Base-by-base conservation (phyloP, 108 stramenopile genomes). In the Pinguiococcus pyrenoidosus region DNA sequence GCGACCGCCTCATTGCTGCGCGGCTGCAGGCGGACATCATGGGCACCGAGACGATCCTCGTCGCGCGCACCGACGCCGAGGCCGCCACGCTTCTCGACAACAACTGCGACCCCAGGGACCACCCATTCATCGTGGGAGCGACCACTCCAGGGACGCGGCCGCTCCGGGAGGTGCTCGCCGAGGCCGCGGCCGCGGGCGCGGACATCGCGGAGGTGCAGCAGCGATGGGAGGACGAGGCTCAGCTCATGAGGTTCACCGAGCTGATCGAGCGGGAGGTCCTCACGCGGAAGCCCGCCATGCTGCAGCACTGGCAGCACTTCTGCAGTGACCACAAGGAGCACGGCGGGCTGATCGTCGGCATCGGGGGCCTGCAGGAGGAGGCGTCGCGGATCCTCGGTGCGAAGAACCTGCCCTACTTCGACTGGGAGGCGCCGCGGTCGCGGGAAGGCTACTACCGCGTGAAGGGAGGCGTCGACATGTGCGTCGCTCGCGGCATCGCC, bases 391-490 rank as follows among this genome's bases (percentile, higher is more conserved):
- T 91, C 12, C 73, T 90, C 63, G 89, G 83, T 28, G 25, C 73
- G 52, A 73, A 71, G 53, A 64, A 78, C 62, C 61, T 76, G 20
- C 73, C 85, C 26, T 87, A 81, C 68, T 90, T 89, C 59, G 87
- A 89, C 56, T 87, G 88, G 88, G 86, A 93, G 38, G 62, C 69
- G 5, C 87, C 87, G 44, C 83, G 88, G 39, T 82, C 85, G 40
- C 77, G 87, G 13, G 92, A 93, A 65, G 92, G 92, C 18, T 93
- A 89, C 67, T 93, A 87, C 68, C 82, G 76, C 30, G 59, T 86
- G 41, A 70, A 76, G 29, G 66, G 85, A 1, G 87, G 88, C 14
- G 87, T 85, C 50, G 85, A 85, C 44, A 89, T 86, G 54, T 88
- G 87, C 64, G 68, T 89, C 46, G 79, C 84, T 44, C 76, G 89